Base-by-base conservation (phyloP, 148 eudicot species). In the Oxyria digyna region DNA sequence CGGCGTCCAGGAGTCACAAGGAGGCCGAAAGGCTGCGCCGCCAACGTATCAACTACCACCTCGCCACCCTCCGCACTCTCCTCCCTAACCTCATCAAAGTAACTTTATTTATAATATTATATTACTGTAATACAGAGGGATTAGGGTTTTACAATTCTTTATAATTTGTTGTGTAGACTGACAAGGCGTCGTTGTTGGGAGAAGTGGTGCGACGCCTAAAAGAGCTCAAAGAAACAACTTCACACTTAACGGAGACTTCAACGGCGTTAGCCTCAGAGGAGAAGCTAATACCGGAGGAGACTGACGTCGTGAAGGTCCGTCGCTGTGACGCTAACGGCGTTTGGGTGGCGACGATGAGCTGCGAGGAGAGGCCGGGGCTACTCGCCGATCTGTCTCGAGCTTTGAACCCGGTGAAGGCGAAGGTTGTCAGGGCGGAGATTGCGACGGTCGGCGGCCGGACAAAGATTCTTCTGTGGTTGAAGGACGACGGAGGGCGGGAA, bases 21-120 rank as follows among this genome's bases (percentile, higher is more conserved):
- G 97, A 91, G 79, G 96, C 97, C 5, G 97, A 91, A 72, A 74
- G 97, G 69, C 75, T 85, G 29, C 83, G 97, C 45, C 75, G 97
- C 32, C 81, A 82, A 79, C 86, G 97, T 32, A 91, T 91, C 81
- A 91, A 89, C 69, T 78, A 71, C 49, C 97, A 91, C 72, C 81
- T 91, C 68, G 81, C 88, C 68, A 89, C 97, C 37, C 96, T 91
- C 20, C 85, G 95, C 10, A 70, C 82, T 50, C 80, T 91, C 29
- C 82, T 91, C 57, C 97, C 97, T 17, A 81, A 77, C 66, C 83
- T 88, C 26, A 71, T 77, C 81, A 91, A 91, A 83, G 97, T 91
- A 79, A 77, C 77, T n/a, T 15, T n/a, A n/a, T n/a, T n/a, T n/a
- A n/a, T n/a, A n/a, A n/a, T n/a, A n/a, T 12, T 20, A 9, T 33